phyloP scores from a whole-genome alignment of 192 early-diverging fungal species.

The Umbelopsis sp. region DNA sequence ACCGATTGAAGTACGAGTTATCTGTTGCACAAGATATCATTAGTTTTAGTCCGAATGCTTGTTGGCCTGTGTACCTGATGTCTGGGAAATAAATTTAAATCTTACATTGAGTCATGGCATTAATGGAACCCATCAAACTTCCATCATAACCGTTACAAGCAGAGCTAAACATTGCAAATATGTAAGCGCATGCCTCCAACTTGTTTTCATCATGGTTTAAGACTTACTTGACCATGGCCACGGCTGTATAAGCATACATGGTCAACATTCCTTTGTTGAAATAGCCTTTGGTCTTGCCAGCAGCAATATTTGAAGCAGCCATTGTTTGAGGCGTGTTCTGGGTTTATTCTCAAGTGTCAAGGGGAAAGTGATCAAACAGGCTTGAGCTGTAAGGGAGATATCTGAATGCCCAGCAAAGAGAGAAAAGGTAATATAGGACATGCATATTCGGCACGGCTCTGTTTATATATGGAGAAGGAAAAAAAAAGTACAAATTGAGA shows the following conservation, averaged over 20 bases:
- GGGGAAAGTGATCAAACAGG: not conserved
- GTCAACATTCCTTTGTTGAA: constrained; percentile 3
- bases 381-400: not conserved
- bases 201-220: not conserved
- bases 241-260: constrained; percentile 6
- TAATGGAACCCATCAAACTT: constrained; percentile 20
- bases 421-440: not conserved
- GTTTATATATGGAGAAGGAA: not conserved
- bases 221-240: constrained; percentile 17
- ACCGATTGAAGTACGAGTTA: not conserved
- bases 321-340: not conserved
- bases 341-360: too few relatives aligned
- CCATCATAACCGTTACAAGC: constrained; percentile 21
- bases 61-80: too few relatives aligned
- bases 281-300: not conserved
- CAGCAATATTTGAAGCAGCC: not conserved
- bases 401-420: not conserved
- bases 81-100: not conserved
- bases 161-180: not conserved
- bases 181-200: not conserved
- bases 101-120: constrained; percentile 17
- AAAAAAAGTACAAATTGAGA: not conserved
- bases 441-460: not conserved
- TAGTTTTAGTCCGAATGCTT: too few relatives aligned
- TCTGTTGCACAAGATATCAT: not conserved